These are phyloP conservation scores for Rhododendron vialii DNA, from an alignment of 148 eudicot genomes.

Conservation along the genomic window DNA sequence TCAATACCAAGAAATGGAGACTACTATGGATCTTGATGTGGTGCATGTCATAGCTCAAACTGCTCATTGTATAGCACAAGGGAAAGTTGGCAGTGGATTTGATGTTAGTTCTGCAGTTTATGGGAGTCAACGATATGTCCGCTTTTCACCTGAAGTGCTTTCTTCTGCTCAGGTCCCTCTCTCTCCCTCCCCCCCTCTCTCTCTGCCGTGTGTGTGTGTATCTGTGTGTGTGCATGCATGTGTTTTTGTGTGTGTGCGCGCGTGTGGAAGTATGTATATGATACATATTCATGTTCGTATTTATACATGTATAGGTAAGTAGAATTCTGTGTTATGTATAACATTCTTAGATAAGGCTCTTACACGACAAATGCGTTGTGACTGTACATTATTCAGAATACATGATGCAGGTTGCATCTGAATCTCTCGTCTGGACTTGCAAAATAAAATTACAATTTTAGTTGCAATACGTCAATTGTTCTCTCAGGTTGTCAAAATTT, in stretches of 20 bases:
- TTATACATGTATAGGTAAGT: background rate
- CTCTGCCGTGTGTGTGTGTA: too few species aligned
- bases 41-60: conserved; percentile 37
- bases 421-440: background rate
- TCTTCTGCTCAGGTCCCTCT: conserved; percentile 83
- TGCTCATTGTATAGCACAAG: conserved; percentile 95
- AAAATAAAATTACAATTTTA: too few species aligned
- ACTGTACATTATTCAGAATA: background rate
- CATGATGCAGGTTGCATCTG: background rate
- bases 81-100: conserved; percentile 98
- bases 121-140: conserved; percentile 94
- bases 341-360: background rate
- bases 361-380: background rate
- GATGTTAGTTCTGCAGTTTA: conserved; percentile 97
- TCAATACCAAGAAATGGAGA: conserved; percentile 26
- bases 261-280: too few species aligned
- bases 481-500: background rate
- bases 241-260: too few species aligned
- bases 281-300: background rate
- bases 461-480: background rate
- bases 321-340: background rate
- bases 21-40: conserved; percentile 47
- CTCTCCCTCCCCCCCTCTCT: background rate
- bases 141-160: conserved; percentile 90
- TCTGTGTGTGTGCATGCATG: too few species aligned